Conservation (phyloP, 345 rosid genomes). For the Geranium rotundifolium region DNA sequence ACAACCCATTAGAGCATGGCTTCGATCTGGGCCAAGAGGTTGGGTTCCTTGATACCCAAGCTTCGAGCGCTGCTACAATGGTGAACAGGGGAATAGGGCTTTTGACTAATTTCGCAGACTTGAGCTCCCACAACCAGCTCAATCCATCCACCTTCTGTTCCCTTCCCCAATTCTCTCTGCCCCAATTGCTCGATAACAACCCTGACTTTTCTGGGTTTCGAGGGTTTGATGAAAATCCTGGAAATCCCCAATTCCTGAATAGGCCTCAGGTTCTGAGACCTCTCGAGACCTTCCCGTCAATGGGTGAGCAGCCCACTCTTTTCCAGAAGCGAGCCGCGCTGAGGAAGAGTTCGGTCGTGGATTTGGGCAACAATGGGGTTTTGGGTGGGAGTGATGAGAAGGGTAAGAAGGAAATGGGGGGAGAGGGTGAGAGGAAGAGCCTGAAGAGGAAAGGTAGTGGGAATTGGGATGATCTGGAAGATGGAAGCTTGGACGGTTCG, state of each 20-base stretch:
- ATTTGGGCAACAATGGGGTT: slow-evolving; percentile 26
- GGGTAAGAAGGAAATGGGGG: slow-evolving; percentile 39
- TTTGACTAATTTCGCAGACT: neutral
- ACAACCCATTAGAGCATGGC: neutral
- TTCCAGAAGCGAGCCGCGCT: slow-evolving; percentile 41
- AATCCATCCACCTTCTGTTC: neutral
- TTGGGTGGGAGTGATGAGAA: slow-evolving; percentile 24
- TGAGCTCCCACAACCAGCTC: neutral
- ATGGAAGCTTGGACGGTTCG: slow-evolving; percentile 18
- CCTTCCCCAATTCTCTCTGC: neutral
- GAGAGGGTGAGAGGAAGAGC: slow-evolving; percentile 8
- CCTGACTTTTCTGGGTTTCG: slow-evolving; percentile 17
- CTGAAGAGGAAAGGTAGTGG: slow-evolving; percentile 17
- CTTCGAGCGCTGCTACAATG: neutral
- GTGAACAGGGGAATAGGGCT: neutral
- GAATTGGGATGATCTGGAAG: slow-evolving; percentile 34
- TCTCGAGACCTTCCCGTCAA: slow-evolving; percentile 37
- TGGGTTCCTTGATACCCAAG: neutral
- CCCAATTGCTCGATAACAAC: neutral
- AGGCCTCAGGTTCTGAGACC: slow-evolving; percentile 37
- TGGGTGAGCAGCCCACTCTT: slow-evolving; percentile 44
- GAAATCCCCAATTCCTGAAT: slow-evolving; percentile 13
- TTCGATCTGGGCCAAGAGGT: slow-evolving; percentile 32
- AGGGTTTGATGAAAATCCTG: slow-evolving; percentile 34
- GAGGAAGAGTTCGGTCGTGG: neutral